These are phyloP conservation scores for Bryoerythrophyllum caledonicum DNA, from an alignment of 225 moss, liverwort and hornwort genomes.

Conservation along the genomic window DNA sequence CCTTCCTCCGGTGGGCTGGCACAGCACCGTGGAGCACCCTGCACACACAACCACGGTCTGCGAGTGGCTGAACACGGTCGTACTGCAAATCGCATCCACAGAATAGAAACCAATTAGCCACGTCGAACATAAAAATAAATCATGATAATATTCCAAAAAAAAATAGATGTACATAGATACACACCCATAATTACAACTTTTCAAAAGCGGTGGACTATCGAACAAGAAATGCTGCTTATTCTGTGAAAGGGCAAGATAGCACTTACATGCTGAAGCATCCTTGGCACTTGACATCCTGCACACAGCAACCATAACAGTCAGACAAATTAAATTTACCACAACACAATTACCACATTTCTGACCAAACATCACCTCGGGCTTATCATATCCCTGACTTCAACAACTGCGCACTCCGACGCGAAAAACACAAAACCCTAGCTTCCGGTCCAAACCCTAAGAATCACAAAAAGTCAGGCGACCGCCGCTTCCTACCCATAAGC, in stretches of 20 bases:
- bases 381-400: background rate
- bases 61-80: conserved; percentile 75
- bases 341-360: too few relatives aligned
- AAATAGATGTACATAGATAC: too few relatives aligned
- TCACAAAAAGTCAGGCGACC: background rate
- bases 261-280: conserved; percentile 45
- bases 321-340: background rate
- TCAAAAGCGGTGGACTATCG: background rate
- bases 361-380: too few relatives aligned
- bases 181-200: too few relatives aligned
- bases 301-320: background rate
- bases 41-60: conserved; percentile 66
- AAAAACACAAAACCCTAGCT: background rate
- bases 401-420: too few relatives aligned
- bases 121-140: too few relatives aligned
- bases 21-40: conserved; percentile 57
- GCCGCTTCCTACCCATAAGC: too few relatives aligned
- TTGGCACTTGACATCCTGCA: conserved; percentile 44
- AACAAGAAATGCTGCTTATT: background rate
- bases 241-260: background rate
- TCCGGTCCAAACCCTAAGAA: background rate
- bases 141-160: too few relatives aligned
- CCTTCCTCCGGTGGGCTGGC: conserved; percentile 74
- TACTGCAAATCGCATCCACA: conserved; percentile 30
- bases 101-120: background rate